Percentiles rank a stretch among this genome's conserved stretches.
phyloP scores from a whole-genome alignment of 345 rosid genomes.

The Citrus sp. region DNA sequence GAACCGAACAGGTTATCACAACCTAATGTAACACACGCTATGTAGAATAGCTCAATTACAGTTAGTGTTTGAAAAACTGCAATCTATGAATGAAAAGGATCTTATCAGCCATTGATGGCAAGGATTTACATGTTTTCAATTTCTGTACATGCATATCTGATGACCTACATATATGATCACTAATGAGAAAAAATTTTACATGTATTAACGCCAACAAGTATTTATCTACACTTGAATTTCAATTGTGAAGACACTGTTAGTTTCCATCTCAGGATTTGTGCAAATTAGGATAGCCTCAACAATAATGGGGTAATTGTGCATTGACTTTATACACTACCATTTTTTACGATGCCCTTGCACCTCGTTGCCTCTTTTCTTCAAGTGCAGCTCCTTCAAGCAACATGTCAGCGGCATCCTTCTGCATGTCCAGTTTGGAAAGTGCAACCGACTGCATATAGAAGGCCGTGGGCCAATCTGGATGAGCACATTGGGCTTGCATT shows the following conservation, averaged over 20 bases:
- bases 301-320: conserved; percentile 3
- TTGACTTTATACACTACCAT: not conserved
- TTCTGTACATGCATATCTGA: not conserved
- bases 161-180: not conserved
- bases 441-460: conserved; percentile 99
- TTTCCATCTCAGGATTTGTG: conserved; percentile 36
- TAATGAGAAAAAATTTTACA: conserved; percentile 11
- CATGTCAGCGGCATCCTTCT: conserved; percentile 91
- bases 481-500: conserved; percentile 90
- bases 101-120: not conserved
- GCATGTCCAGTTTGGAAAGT: conserved; percentile 91
- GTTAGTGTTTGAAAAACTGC: not conserved
- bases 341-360: conserved; percentile 51
- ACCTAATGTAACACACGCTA: not conserved
- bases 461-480: conserved; percentile 90
- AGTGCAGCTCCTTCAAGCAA: conserved; percentile 82
- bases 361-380: conserved; percentile 85
- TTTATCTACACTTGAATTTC: conserved; percentile 12
- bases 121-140: not conserved
- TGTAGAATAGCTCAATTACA: not conserved
- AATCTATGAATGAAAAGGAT: not conserved
- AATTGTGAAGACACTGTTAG: conserved; percentile 13
- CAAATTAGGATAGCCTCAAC: conserved; percentile 34
- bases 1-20: not conserved
- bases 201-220: conserved; percentile 6